Evolutionary conservation across 2,329 filamentous ascomycete genomes (phyloP).

Genomic region (Trichophyton benhamiae): DNA sequence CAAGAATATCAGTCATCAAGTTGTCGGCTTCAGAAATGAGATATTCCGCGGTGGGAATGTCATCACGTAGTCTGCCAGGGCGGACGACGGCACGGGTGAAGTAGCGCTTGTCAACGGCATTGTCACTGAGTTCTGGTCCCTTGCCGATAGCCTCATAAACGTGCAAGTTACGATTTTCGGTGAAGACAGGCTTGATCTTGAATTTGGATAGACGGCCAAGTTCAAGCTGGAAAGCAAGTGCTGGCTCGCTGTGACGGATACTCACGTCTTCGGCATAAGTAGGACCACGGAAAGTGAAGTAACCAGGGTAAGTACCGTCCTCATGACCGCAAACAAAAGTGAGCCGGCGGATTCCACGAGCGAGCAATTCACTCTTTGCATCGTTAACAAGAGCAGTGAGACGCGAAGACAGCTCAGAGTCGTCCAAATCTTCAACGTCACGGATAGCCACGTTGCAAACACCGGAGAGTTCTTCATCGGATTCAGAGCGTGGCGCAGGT

Average conservation of each 20-base stretch:
- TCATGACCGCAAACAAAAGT: conserved; percentile 94
- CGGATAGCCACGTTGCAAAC: conserved; percentile 87
- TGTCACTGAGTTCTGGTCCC: conserved; percentile 69
- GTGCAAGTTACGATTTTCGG: conserved; percentile 97
- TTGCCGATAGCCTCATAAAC: conserved; percentile 96
- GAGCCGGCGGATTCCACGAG: conserved; percentile 71
- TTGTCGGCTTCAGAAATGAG: conserved; percentile 94
- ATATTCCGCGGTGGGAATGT: conserved; percentile 97
- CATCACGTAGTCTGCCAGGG: conserved; percentile 84
- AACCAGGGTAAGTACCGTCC: conserved; percentile 87
- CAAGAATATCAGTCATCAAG: conserved; percentile 93
- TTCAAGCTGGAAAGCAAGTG: conserved; percentile 96
- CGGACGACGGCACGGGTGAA: conserved; percentile 94
- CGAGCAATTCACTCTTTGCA: conserved; percentile 70
- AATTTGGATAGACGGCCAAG: conserved; percentile 89
- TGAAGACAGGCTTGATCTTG: conserved; percentile 96
- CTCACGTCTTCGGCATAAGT: conserved; percentile 80
- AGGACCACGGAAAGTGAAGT: conserved; percentile 96
- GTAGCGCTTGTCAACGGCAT: conserved; percentile 64
- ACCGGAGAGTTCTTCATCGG: conserved; percentile 67
- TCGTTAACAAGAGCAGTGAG: conserved; percentile 65
- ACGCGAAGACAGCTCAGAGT: conserved; percentile 65
- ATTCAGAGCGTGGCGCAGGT: conserved; percentile 43
- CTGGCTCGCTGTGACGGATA: conserved; percentile 94
- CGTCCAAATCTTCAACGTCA: conserved; percentile 71